Evolutionary conservation across 2,329 filamentous ascomycete species (phyloP), one percentile per base, ranked within the genome.

Genomic region (Penicillium sp.): DNA sequence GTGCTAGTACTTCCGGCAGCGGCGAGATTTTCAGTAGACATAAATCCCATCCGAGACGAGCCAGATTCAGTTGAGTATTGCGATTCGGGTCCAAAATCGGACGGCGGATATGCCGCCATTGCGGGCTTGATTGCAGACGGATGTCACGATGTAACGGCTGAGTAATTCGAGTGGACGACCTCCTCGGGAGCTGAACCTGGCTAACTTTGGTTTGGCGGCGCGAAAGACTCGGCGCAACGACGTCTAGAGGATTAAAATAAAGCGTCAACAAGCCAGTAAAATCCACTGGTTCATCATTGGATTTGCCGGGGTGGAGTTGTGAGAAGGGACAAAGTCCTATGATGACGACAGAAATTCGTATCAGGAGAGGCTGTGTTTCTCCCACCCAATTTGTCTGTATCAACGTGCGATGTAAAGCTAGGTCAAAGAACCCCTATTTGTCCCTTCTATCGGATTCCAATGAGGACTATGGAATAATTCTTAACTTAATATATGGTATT

Each of bases 1-100:
- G 76, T 76, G 52, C 56, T 57, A 26, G 36, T 34, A 69, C 64
- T 74, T 51, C 70, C 68, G 44, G 74, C 64, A 65, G 67, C 55
- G 50, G 65, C 47, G 42, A 43, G 53, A 36, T 50, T 51, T 7
- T 64, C 61, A 51, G 60, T 56, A 19, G 61, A 55, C 16, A 64
- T 51, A 8, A 53, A 51, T 30, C 57, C 55, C 35, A 59, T 56
- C 18, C 53, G 44, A 29, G 58, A 55, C 7, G 58, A 44, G 9
- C 29, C 58, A 6, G 57, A 48, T 11, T 63, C 62, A 7, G 66
- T 70, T 53, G 64, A 62, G 72, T 73, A 63, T 38, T 52, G 50
- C 27, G 57, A 35, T 32, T 51, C 52, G 19, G 52, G 52, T 18
- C 58, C 57, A 35, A 59, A 57, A n/a, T 47, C 43, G 14, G 62